Evolutionary conservation across 2,329 filamentous ascomycete genomes (phyloP).

Genomic region (Cytospora leucostoma): DNA sequence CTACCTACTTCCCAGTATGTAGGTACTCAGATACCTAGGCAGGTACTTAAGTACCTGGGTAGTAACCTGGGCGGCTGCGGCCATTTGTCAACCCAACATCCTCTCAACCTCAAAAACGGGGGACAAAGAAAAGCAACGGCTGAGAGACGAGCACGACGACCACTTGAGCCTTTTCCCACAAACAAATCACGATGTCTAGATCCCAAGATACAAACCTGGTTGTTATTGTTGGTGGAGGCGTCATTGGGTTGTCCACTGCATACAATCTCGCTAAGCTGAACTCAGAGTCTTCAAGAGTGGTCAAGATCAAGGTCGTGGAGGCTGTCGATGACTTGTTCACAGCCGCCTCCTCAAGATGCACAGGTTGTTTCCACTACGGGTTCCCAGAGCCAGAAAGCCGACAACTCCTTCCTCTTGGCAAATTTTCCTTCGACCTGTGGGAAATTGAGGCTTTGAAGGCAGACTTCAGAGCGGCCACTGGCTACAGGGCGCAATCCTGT

Average conservation of each 20-base stretch:
- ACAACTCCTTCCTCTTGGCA: neutral
- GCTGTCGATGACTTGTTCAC: neutral
- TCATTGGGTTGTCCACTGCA: neutral
- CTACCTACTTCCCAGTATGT: too few relatives aligned
- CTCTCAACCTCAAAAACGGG: too few relatives aligned
- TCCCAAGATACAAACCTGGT: neutral
- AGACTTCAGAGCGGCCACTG: slow-evolving; percentile 3
- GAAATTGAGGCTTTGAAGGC: neutral
- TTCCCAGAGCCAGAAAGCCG: neutral
- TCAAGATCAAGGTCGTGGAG: neutral
- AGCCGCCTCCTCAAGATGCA: neutral
- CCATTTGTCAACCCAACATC: too few relatives aligned
- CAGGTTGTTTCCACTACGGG: slow-evolving; percentile 3
- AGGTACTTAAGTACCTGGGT: too few relatives aligned
- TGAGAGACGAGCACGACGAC: too few relatives aligned
- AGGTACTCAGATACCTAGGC: too few relatives aligned
- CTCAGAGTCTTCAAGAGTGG: neutral
- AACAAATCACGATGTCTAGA: neutral
- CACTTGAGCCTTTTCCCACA: too few relatives aligned
- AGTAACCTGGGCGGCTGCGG: too few relatives aligned
- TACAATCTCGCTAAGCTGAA: neutral
- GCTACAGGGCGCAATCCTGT: neutral
- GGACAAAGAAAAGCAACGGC: too few relatives aligned
- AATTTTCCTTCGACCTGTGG: neutral
- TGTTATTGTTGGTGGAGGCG: neutral